Conservation (phyloP, 768 basidiomycete genomes). For the Lactarius pseudohatsudake region DNA sequence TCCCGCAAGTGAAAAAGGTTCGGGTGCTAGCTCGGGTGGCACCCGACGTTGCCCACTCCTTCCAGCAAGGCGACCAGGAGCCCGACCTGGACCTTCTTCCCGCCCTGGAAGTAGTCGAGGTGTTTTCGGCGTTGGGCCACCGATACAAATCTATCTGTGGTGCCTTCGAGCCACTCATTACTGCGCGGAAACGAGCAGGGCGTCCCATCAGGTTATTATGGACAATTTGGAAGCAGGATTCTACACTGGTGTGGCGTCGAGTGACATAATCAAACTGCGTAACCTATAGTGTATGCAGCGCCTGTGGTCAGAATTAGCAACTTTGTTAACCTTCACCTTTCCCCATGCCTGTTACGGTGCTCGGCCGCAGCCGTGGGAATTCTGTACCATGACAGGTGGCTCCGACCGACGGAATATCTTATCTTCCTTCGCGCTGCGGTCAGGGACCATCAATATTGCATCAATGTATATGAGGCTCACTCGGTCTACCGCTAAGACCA, state of each 20-base stretch:
- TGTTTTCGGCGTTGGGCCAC: not conserved
- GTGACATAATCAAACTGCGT: too few relatives aligned
- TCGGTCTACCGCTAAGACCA: not conserved
- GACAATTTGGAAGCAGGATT: too few relatives aligned
- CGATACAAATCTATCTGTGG: not conserved
- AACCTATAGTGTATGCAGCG: too few relatives aligned
- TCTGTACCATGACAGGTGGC: too few relatives aligned
- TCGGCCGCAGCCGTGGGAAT: too few relatives aligned
- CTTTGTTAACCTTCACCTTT: too few relatives aligned
- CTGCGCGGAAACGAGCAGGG: not conserved
- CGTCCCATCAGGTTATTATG: not conserved
- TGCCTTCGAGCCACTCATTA: not conserved
- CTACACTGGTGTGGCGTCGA: too few relatives aligned
- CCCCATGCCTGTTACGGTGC: too few relatives aligned
- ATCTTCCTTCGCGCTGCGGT: too few relatives aligned
- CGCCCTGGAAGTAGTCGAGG: slow-evolving; percentile 1
- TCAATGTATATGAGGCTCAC: not conserved
- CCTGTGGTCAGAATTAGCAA: too few relatives aligned
- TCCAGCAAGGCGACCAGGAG: not conserved
- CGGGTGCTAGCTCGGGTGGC: not conserved
- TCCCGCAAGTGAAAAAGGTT: not conserved
- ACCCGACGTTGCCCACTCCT: not conserved
- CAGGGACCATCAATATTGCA: too few relatives aligned
- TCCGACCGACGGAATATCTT: too few relatives aligned
- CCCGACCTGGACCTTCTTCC: not conserved